Evolutionary conservation across 768 basidiomycete genomes (phyloP).

Genomic region (Suillus clintonianus): DNA sequence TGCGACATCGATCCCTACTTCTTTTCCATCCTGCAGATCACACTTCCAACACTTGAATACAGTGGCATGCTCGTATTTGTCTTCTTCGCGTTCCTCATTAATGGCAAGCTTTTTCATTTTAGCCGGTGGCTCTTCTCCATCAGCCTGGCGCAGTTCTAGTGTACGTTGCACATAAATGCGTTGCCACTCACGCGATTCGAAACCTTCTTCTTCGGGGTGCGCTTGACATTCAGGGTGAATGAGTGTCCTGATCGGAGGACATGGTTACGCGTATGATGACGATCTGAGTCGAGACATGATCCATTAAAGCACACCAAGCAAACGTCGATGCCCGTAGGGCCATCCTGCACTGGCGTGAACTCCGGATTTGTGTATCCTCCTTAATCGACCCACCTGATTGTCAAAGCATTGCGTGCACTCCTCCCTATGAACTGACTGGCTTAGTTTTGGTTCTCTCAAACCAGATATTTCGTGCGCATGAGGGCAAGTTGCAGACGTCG

Average conservation of each 20-base stretch:
- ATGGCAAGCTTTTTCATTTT: slow-evolving; percentile 93
- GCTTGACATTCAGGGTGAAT: slow-evolving; percentile 79
- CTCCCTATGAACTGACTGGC: slow-evolving; percentile 81
- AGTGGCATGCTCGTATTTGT: slow-evolving; percentile 75
- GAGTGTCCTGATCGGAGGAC: slow-evolving; percentile 69
- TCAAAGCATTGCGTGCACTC: slow-evolving; percentile 99
- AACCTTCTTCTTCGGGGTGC: slow-evolving; percentile 60
- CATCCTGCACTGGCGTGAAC: slow-evolving; percentile 50
- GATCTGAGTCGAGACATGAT: slow-evolving; percentile 63
- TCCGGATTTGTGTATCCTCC: not conserved
- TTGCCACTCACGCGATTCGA: slow-evolving; percentile 59
- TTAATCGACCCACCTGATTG: slow-evolving; percentile 61
- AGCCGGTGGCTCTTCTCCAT: slow-evolving; percentile 80
- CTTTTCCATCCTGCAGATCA: slow-evolving; percentile 49
- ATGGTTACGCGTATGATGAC: slow-evolving; percentile 79
- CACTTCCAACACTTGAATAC: slow-evolving; percentile 78
- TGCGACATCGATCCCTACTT: slow-evolving; percentile 39
- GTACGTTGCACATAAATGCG: not conserved
- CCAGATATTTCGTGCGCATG: slow-evolving; percentile 53
- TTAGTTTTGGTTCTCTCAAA: slow-evolving; percentile 59
- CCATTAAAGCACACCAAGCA: slow-evolving; percentile 96
- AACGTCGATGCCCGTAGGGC: slow-evolving; percentile 77
- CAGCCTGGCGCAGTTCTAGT: slow-evolving; percentile 45
- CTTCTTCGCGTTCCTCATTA: slow-evolving; percentile 81
- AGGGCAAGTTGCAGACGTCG: slow-evolving; percentile 39